Evolutionary conservation across 2,329 filamentous ascomycete genomes (phyloP).

Genomic region (Chaetomiaceae sp.): DNA sequence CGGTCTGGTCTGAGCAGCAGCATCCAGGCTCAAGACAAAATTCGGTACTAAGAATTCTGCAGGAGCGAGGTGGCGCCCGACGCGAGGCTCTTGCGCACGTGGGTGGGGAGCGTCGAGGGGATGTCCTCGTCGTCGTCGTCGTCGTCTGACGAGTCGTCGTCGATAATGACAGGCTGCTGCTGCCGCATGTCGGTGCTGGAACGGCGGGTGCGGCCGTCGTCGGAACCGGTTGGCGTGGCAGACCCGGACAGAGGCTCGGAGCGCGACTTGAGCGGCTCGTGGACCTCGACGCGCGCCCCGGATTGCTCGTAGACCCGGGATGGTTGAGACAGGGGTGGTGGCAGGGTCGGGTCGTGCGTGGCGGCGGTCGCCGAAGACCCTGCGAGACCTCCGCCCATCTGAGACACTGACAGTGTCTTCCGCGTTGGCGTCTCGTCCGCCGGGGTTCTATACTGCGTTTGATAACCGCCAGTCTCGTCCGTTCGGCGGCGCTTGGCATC

Average conservation of each 20-base stretch:
- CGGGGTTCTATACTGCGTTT: slow-evolving; percentile 10
- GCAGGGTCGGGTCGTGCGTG: slow-evolving; percentile 33
- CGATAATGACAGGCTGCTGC: slow-evolving; percentile 11
- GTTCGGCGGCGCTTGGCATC: slow-evolving; percentile 27
- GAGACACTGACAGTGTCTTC: slow-evolving; percentile 23
- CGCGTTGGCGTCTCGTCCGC: slow-evolving; percentile 20
- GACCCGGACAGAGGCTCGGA: neutral
- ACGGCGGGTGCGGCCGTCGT: neutral
- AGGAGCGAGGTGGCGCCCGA: slow-evolving; percentile 3
- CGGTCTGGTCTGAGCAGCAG: too few relatives aligned
- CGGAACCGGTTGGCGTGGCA: slow-evolving; percentile 1
- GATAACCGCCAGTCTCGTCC: slow-evolving; percentile 19
- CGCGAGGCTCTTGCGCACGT: slow-evolving; percentile 29
- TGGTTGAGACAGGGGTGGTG: slow-evolving; percentile 23
- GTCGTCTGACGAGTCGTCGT: slow-evolving; percentile 27
- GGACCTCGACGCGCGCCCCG: slow-evolving; percentile 11
- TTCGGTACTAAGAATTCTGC: neutral
- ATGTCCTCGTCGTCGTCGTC: slow-evolving; percentile 33
- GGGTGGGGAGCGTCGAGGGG: slow-evolving; percentile 30
- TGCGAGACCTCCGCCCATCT: slow-evolving; percentile 33
- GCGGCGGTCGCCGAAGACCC: slow-evolving; percentile 35
- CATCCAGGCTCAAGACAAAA: neutral
- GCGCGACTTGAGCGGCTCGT: slow-evolving; percentile 5
- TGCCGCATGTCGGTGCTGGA: neutral
- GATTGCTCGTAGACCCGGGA: slow-evolving; percentile 15